Evolutionary conservation across 352 stramenopile genomes (phyloP).

Genomic region (Aphanomyces stellatus): DNA sequence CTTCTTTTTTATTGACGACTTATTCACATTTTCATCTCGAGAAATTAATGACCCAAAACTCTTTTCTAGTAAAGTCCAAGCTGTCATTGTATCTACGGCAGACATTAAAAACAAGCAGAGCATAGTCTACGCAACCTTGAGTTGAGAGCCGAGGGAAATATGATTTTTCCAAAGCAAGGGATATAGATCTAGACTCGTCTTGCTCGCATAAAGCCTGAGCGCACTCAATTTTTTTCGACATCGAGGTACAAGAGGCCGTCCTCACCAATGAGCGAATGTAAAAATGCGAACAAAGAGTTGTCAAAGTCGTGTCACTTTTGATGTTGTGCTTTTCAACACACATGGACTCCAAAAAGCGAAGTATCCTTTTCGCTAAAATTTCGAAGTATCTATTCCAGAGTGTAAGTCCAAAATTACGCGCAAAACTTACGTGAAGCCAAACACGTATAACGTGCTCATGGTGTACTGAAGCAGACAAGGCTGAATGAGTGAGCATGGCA

Average conservation of each 20-base stretch:
- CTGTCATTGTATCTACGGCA: too few relatives aligned
- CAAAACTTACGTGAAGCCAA: slow-evolving; percentile 3
- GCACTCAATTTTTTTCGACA: neutral
- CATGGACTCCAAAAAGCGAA: neutral
- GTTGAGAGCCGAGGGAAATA: too few relatives aligned
- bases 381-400: slow-evolving; percentile 4
- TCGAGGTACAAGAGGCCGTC: neutral
- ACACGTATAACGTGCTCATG: neutral
- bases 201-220: neutral
- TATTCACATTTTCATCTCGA: too few relatives aligned
- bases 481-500: slow-evolving; percentile 5
- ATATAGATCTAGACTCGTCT: neutral
- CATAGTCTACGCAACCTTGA: too few relatives aligned
- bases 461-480: neutral
- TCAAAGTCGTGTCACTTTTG: neutral
- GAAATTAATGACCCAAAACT: too few relatives aligned
- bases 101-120: too few relatives aligned
- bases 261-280: neutral
- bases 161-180: neutral
- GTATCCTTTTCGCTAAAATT: neutral
- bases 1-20: too few relatives aligned
- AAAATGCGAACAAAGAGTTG: neutral
- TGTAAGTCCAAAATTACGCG: neutral
- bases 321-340: neutral
- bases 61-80: too few relatives aligned